Evolutionary conservation across 2,329 filamentous ascomycete species (phyloP), one percentile per base, ranked within the genome.

Genomic region (Stagonosporopsis rhizophila): DNA sequence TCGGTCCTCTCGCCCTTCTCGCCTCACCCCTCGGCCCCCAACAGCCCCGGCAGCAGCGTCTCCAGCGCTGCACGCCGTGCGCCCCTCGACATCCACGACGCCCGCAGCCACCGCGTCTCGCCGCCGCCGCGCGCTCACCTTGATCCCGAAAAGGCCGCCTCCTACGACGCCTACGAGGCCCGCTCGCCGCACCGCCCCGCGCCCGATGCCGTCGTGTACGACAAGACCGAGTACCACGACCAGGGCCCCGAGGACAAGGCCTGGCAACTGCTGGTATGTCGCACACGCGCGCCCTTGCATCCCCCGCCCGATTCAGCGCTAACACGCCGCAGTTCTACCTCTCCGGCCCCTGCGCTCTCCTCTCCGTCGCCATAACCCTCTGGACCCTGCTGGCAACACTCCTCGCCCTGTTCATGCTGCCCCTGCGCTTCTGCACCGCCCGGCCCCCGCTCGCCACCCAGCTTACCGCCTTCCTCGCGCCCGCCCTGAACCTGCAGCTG

Each of bases 351-450:
- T 82, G 83, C 60, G 82, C 82, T 12, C 66, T 85, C 6, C 79
- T 87, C 63, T 85, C 84, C 48, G 65, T 84, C 28, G 68, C 80
- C 59, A 82, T 84, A 60, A 77, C 79, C 35, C 56, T 86, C 44
- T 88, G 85, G 77, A 82, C 85, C 17, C 61, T 76, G 35, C 17
- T 73, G 57, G 79, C 81, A 14, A 64, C 85, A 40, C 44, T 85
- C 61, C 79, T 84, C 52, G 65, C 68, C 22, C 59, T 83, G 51
- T 71, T 81, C 28, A 75, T 82, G 38, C 79, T 81, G 35, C 85
- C 85, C 5, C 71, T 87, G 41, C 81, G 83, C 39, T 70, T 87
- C 57, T 85, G 82, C 74, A 78, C 80, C 30, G 75, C 75, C 46
- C 77, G 79, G 28, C 79, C 77, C 11, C 72, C 80, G 1, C 80